These are phyloP conservation scores for Gossypium herbaceum DNA, from an alignment of 345 rosid species.

Conservation along the genomic window DNA sequence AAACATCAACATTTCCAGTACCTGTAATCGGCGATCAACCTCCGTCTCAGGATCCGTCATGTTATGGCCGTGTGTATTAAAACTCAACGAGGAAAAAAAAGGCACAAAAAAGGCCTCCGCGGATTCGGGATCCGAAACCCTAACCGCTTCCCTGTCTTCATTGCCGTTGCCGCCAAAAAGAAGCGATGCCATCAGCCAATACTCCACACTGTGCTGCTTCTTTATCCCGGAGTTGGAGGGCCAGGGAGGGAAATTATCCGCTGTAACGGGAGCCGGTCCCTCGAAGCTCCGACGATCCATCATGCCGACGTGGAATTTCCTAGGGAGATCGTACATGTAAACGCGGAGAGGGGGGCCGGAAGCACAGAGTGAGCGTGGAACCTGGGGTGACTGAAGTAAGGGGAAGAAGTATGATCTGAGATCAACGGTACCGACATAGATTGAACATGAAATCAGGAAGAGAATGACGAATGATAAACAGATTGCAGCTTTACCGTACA, in stretches of 20 bases:
- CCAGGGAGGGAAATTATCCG: conserved; percentile 66
- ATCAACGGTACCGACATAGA: conserved; percentile 54
- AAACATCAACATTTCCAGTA: conserved; percentile 15
- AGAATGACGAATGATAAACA: conserved; percentile 33
- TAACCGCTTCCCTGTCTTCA: conserved; percentile 54
- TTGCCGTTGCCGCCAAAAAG: conserved; percentile 35
- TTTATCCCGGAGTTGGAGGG: conserved; percentile 53
- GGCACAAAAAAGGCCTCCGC: conserved; percentile 90
- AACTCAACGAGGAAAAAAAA: conserved; percentile 87
- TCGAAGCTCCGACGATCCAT: conserved; percentile 42
- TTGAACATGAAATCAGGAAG: conserved; percentile 44
- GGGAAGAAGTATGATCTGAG: conserved; percentile 61
- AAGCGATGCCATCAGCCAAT: conserved; percentile 94
- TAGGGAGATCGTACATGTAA: conserved; percentile 92
- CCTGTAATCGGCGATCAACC: conserved; percentile 85
- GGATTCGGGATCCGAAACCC: conserved; percentile 90
- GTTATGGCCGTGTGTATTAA: conserved; percentile 76
- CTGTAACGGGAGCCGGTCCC: conserved; percentile 46
- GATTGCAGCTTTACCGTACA: conserved; percentile 45
- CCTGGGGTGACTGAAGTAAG: conserved; percentile 32
- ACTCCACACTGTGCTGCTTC: conserved; percentile 90
- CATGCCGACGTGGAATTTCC: conserved; percentile 79
- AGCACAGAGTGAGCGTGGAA: conserved; percentile 20
- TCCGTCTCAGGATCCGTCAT: conserved; percentile 98
- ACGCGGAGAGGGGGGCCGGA: conserved; percentile 47